Evolutionary conservation across 257 asterid genomes (phyloP), one percentile per base, ranked within the genome.

Genomic region (Paulownia fortunei): DNA sequence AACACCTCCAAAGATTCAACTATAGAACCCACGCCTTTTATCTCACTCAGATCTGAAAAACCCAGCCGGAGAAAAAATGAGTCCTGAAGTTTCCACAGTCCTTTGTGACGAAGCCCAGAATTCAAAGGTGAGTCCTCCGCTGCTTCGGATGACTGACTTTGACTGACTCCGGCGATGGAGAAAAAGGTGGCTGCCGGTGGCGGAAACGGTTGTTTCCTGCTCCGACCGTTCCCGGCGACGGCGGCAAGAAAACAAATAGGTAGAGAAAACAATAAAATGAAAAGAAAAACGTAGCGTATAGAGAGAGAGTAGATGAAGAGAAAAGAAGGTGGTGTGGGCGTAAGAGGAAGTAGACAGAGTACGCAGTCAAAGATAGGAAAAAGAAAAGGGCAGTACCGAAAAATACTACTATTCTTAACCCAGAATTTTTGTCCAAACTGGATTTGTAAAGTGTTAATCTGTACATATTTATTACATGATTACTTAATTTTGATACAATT

Each of bases 11-110:
- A 64, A 69, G 16, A 51, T 63, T 56, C 68, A 73, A 36, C 82
- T 3, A 34, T 26, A 61, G 70, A 69, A 69, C 68, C 60, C 60
- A 12, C 30, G 34, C 18, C 21, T 8, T 13, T 13, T 8, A 39
- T 51, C 56, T 18, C 60, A 8, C 5, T 30, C 81, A 78, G 83
- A 79, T 82, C 83, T 74, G 80, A 23, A 69, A 75, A 55, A 24
- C 39, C 32, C 30, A 16, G 52, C 72, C 71, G 34, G 41, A 32
- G 44, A 79, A 60, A 74, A 23, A 60, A 21, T 5, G 5, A 5
- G 37, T 42, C 39, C 26, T 6, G 5, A 72, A 72, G 13, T 44
- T 52, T 27, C 3, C 52, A 72, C 60, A 13, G 12, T 27, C 58
- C 46, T 16, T 41, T 37, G 46, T 16, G 47, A 13, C 21, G 59